Evolutionary conservation across 257 asterid species (phyloP).

Genomic region (Solanum chaucha): DNA sequence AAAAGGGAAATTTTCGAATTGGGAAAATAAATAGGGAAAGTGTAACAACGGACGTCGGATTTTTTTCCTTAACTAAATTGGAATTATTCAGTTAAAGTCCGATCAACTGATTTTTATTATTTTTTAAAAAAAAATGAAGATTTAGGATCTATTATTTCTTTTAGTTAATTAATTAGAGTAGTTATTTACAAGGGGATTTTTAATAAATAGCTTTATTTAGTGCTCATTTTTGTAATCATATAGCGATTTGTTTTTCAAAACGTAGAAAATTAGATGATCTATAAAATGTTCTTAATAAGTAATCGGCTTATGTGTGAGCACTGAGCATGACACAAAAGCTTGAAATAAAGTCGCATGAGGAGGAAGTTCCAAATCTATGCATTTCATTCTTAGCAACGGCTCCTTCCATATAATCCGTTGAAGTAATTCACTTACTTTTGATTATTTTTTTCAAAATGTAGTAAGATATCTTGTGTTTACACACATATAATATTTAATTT

Average conservation of each 20-base stretch:
- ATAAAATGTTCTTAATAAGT: rapidly evolving
- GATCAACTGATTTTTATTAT: background rate
- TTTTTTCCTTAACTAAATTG: background rate
- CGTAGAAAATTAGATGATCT: background rate
- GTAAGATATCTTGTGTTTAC: too few relatives aligned
- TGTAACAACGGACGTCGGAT: background rate
- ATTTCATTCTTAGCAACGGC: too few relatives aligned
- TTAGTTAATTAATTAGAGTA: too few relatives aligned
- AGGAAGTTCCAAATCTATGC: too few relatives aligned
- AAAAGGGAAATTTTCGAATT: background rate
- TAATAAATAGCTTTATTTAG: background rate
- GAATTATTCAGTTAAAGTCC: background rate
- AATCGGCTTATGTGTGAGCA: too few relatives aligned
- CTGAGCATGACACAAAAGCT: too few relatives aligned
- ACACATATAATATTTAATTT: too few relatives aligned
- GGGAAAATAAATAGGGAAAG: background rate
- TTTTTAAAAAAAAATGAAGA: background rate
- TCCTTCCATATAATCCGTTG: too few relatives aligned
- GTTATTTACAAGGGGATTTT: too few relatives aligned
- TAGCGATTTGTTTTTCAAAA: background rate
- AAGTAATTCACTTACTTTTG: too few relatives aligned
- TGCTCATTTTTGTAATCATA: background rate
- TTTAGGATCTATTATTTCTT: background rate
- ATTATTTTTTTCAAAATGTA: too few relatives aligned
- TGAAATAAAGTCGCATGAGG: too few relatives aligned